Evolutionary conservation across 768 basidiomycete genomes (phyloP).

Genomic region (Tylopilus intermedius): DNA sequence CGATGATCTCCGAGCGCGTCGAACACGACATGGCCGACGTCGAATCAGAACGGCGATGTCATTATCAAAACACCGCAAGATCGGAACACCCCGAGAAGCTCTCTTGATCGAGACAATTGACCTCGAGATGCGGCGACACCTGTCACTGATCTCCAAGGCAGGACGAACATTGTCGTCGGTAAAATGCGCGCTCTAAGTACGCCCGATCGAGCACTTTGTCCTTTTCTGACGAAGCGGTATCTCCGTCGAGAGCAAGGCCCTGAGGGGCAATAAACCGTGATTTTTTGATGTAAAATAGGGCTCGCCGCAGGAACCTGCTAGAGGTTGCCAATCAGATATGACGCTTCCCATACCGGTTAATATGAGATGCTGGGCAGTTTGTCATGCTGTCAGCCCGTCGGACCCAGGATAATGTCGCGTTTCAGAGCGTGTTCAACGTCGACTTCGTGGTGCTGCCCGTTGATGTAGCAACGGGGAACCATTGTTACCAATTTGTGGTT

Average conservation of each 20-base stretch:
- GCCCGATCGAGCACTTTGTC: background rate
- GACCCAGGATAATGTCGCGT: too few species aligned
- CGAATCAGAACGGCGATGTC: background rate
- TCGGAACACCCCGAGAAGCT: background rate
- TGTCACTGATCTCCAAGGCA: constrained; percentile 2
- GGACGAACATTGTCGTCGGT: background rate
- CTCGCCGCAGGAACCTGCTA: background rate
- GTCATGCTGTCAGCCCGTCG: background rate
- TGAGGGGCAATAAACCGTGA: background rate
- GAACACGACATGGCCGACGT: background rate
- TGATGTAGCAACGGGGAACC: background rate
- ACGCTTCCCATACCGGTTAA: background rate
- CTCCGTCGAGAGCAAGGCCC: background rate
- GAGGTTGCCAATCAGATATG: background rate
- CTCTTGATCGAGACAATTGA: background rate
- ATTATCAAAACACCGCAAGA: background rate
- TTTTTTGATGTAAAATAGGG: background rate
- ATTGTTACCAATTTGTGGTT: background rate
- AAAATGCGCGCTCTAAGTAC: background rate
- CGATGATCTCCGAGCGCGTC: background rate
- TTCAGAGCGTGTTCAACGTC: background rate
- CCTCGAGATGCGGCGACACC: background rate
- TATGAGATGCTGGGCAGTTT: background rate
- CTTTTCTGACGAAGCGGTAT: background rate
- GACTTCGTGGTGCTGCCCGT: background rate